Evolutionary conservation across 495 filamentous ascomycete species (phyloP).

Genomic region (Xylaria intraflava): DNA sequence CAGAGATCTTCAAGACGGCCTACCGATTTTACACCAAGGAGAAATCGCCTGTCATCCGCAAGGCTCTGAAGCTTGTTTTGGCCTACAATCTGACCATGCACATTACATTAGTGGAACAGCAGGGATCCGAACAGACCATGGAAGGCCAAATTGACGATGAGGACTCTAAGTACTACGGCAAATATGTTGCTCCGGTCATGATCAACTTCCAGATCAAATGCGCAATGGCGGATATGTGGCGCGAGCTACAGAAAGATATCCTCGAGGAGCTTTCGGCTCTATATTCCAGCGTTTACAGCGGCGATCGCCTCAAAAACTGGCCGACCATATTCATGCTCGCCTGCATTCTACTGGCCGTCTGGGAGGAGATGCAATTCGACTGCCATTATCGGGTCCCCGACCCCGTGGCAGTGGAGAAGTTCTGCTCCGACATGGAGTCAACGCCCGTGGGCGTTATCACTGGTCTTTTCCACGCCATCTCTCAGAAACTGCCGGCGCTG

Average conservation of each 20-base stretch:
- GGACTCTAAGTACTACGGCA: slow-evolving; percentile 73
- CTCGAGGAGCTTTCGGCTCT: slow-evolving; percentile 82
- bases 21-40: slow-evolving; percentile 83
- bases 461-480: slow-evolving; percentile 90
- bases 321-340: slow-evolving; percentile 94
- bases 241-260: slow-evolving; percentile 88
- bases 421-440: slow-evolving; percentile 90
- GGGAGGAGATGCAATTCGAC: slow-evolving; percentile 97
- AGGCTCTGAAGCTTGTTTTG: slow-evolving; percentile 83
- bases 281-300: slow-evolving; percentile 89
- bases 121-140: slow-evolving; percentile 70
- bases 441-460: slow-evolving; percentile 91
- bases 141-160: slow-evolving; percentile 73
- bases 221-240: slow-evolving; percentile 92
- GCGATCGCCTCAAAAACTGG: slow-evolving; percentile 93
- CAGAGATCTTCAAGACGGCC: slow-evolving; percentile 87
- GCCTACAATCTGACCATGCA: slow-evolving; percentile 90
- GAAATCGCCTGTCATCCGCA: slow-evolving; percentile 76
- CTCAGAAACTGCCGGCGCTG: slow-evolving; percentile 83
- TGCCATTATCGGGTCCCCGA: slow-evolving; percentile 88
- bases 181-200: slow-evolving; percentile 88
- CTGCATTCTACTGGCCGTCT: slow-evolving; percentile 80
- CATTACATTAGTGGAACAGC: slow-evolving; percentile 84
- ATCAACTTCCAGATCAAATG: slow-evolving; percentile 98
- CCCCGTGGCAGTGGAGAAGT: slow-evolving; percentile 73